Conservation (phyloP, 1,139 yeast species). For the Scheffersomyces lignicola region DNA sequence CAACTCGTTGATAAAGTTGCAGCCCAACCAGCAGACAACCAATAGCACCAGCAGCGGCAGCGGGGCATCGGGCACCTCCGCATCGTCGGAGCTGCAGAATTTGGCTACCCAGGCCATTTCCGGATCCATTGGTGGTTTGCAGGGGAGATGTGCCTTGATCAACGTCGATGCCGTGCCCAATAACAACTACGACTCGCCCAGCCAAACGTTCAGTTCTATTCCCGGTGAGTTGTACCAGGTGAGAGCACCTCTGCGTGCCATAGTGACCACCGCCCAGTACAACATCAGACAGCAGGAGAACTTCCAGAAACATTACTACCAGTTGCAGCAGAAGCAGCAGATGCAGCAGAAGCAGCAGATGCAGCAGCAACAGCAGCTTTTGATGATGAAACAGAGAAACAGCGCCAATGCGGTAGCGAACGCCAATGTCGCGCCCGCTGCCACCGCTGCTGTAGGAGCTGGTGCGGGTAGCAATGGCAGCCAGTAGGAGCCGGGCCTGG, state of each 20-base stretch:
- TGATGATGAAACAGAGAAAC: too few species aligned
- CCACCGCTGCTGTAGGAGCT: constrained; percentile 5
- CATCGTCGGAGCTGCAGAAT: constrained; percentile 25
- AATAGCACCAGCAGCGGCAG: not conserved
- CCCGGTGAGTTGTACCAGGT: constrained; percentile 58
- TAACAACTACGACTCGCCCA: constrained; percentile 28
- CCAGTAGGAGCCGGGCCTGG: too few species aligned
- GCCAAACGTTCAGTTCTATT: constrained; percentile 53
- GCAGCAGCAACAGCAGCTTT: constrained; percentile 30
- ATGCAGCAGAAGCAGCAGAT: constrained; percentile 35
- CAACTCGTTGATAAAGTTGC: constrained; percentile 43
- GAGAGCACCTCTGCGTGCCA: constrained; percentile 61
- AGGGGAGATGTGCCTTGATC: constrained; percentile 73
- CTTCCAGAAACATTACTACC: constrained; percentile 51
- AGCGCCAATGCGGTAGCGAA: constrained; percentile 20
- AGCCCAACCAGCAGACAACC: constrained; percentile 12
- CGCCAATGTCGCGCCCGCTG: not conserved
- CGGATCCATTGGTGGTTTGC: constrained; percentile 67
- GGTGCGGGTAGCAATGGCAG: constrained; percentile 9
- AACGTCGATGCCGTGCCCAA: constrained; percentile 51
- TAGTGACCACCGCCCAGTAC: constrained; percentile 44
- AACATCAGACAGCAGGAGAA: constrained; percentile 47
- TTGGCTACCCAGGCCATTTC: constrained; percentile 52
- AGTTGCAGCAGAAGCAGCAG: constrained; percentile 45
- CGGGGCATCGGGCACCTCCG: constrained; percentile 14